Evolutionary conservation across 768 basidiomycete genomes (phyloP), one percentile per base, ranked within the genome.

Genomic region (Punctularia strigosozonata): DNA sequence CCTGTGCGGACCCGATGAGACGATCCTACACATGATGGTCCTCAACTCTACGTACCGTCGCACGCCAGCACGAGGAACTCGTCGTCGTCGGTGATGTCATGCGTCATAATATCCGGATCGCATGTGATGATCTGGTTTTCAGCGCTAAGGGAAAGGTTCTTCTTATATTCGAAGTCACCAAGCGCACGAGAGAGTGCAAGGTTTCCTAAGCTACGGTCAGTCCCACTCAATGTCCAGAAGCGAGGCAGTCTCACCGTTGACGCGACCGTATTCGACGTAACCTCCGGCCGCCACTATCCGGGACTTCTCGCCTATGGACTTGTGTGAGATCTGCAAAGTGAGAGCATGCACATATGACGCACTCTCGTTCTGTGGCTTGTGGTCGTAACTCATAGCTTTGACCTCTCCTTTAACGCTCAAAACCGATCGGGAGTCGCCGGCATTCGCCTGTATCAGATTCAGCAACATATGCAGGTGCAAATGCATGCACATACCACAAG

Each of bases 81-180:
- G 54, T 99, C 95, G 40, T 98, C 94, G 6, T 73, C 73, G 2
- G 82, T 78, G 20, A 86, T 65, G 45, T 81, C 64, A 61, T 97
- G 95, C 32, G 68, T 65, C 14, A 74, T 86, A 46, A 99, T 65
- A 42, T 99, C 95, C 17, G 95, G 95, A 56, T 99, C 76, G 26
- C 88, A 75, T 2, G 95, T 98, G 49, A 99, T 95, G 42, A 92
- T 80, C 60, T 99, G 95, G 36, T 76, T 73, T 61, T 98, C 94
- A 14, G 92, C 80, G 30, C 72, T 59, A 7, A 97, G 59, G 14
- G 71, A 60, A 36, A 75, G 74, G 54, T 92, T 94, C 64, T 94
- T 91, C 69, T 99, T 99, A 72, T 95, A 99, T 47, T 95, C 90
- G 56, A 99, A 98, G 58, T 99, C 95, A 40, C 95, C 95, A 20